These are phyloP conservation scores for Apophysomyces trapeziformis DNA, from an alignment of 371 early-diverging fungal genomes.

Conservation along the genomic window DNA sequence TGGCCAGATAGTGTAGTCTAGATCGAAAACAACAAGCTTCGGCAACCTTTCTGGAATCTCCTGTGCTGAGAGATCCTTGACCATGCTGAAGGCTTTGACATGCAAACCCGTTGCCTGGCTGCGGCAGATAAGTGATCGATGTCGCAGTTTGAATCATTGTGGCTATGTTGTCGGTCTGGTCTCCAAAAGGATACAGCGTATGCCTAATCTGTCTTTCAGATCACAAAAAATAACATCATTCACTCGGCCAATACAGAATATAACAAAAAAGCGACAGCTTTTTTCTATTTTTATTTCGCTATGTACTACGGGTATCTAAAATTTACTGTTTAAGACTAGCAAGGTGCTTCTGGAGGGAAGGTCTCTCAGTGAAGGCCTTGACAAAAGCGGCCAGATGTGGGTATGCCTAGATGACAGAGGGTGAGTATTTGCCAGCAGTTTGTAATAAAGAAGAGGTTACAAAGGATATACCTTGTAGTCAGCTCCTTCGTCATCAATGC, in stretches of 20 bases:
- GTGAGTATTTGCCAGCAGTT: neutral
- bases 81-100: neutral
- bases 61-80: neutral
- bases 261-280: too few species aligned
- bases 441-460: neutral
- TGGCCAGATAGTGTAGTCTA: constrained; percentile 60
- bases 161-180: neutral
- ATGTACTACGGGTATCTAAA: neutral
- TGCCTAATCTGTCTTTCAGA: neutral
- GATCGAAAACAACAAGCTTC: constrained; percentile 54
- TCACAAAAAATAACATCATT: too few species aligned
- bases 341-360: constrained; percentile 25
- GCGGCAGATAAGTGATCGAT: neutral
- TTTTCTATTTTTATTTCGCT: too few species aligned
- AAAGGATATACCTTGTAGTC: neutral
- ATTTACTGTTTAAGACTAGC: neutral
- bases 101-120: neutral
- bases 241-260: too few species aligned
- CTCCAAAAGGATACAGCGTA: neutral
- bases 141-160: neutral
- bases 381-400: constrained; percentile 30
- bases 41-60: constrained; percentile 30
- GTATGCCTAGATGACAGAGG: constrained; percentile 8
- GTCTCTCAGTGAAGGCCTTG: constrained; percentile 26
- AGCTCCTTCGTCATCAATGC: constrained; percentile 19